Evolutionary conservation across 2,329 filamentous ascomycete species (phyloP).

Genomic region (Thielaviopsis ethacetica): DNA sequence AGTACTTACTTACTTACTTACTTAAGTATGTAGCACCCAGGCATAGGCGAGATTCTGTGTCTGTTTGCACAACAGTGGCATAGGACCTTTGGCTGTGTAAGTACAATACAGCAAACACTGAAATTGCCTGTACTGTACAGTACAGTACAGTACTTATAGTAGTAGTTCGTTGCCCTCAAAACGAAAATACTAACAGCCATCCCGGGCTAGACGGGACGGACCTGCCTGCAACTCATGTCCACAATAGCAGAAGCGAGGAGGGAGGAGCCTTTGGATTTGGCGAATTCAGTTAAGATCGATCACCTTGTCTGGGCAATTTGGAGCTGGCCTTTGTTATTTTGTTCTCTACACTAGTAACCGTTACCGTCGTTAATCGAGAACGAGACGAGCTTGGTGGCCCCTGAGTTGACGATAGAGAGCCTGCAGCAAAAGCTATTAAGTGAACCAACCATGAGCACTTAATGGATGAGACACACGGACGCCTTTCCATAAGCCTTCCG

Average conservation of each 20-base stretch:
- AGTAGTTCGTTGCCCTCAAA: too few relatives aligned
- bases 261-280: background rate
- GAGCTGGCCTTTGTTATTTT: background rate
- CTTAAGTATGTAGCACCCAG: too few relatives aligned
- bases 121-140: too few relatives aligned
- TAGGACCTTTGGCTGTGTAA: too few relatives aligned
- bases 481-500: background rate
- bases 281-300: background rate
- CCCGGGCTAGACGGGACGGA: background rate
- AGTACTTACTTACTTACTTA: too few relatives aligned
- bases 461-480: background rate
- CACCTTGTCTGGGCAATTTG: background rate
- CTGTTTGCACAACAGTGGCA: background rate
- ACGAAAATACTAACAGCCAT: too few relatives aligned
- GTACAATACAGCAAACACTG: too few relatives aligned
- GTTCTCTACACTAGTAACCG: background rate
- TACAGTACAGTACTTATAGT: too few relatives aligned
- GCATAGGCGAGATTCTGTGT: background rate
- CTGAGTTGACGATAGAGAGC: conserved; percentile 7
- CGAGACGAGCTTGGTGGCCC: background rate
- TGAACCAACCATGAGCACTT: background rate
- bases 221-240: background rate
- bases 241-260: background rate
- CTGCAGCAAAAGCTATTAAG: background rate
- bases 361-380: background rate